Evolutionary conservation across 1,139 yeast genomes (phyloP).

Genomic region (Lodderomyces orthopsilosis): DNA sequence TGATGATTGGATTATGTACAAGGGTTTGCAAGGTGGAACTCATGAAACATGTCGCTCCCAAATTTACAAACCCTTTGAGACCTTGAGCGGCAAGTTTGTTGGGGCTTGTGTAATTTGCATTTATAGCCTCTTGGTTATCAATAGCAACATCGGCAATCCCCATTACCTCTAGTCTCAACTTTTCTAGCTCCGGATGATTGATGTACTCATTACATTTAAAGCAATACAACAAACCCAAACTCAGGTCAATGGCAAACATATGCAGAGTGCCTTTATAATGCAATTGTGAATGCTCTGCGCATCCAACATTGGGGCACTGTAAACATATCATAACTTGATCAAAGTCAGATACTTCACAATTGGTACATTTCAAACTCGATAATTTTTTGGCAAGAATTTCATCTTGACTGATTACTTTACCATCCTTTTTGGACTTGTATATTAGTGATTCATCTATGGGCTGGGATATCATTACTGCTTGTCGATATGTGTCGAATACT

Average conservation of each 20-base stretch:
- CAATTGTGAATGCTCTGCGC: slow-evolving; percentile 57
- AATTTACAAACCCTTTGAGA: slow-evolving; percentile 79
- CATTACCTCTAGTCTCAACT: slow-evolving; percentile 37
- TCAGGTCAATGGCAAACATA: slow-evolving; percentile 66
- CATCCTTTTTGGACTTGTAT: slow-evolving; percentile 32
- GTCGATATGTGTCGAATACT: slow-evolving; percentile 55
- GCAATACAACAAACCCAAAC: slow-evolving; percentile 65
- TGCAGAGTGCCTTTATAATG: slow-evolving; percentile 69
- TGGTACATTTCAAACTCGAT: slow-evolving; percentile 48
- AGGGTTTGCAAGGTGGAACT: slow-evolving; percentile 83
- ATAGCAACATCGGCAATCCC: slow-evolving; percentile 21
- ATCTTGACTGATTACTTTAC: slow-evolving; percentile 25
- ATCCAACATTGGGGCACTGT: slow-evolving; percentile 83
- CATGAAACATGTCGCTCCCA: slow-evolving; percentile 97
- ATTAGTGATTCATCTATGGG: slow-evolving; percentile 21
- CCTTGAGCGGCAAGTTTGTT: slow-evolving; percentile 66
- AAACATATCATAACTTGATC: slow-evolving; percentile 64
- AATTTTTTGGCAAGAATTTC: slow-evolving; percentile 40
- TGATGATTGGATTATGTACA: slow-evolving; percentile 82
- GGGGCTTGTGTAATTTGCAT: slow-evolving; percentile 40
- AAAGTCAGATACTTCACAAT: slow-evolving; percentile 46
- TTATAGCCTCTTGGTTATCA: neutral
- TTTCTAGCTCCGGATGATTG: slow-evolving; percentile 56
- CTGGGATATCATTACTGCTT: slow-evolving; percentile 51
- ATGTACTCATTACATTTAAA: slow-evolving; percentile 74